A percentile compares a stretch with the other conserved stretches of the same genome.
phyloP scores from a whole-genome alignment of 177 flowering plant genomes.

The Vitis hybrid region DNA sequence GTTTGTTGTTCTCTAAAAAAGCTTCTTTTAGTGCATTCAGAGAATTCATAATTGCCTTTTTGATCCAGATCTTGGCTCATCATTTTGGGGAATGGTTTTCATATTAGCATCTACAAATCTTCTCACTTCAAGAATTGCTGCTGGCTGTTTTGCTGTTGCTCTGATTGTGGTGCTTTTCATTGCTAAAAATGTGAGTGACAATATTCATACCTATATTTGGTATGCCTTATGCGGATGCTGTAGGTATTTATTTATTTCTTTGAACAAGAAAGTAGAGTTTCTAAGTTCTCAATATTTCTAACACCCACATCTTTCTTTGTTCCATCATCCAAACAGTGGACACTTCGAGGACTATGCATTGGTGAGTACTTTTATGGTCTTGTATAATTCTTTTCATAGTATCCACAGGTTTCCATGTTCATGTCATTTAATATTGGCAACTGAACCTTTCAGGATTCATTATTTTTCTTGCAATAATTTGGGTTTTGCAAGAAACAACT shows the following conservation, averaged over 20 bases:
- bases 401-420: not conserved
- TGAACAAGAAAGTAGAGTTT: not conserved
- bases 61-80: slow-evolving; percentile 89
- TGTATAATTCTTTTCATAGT: not conserved
- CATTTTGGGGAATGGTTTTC: slow-evolving; percentile 96
- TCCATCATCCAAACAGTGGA: slow-evolving; percentile 45
- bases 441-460: slow-evolving; percentile 43
- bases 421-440: not conserved
- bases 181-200: slow-evolving; percentile 81
- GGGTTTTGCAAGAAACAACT: slow-evolving; percentile 52
- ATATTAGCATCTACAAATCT: slow-evolving; percentile 91
- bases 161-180: slow-evolving; percentile 84
- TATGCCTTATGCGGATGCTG: not conserved
- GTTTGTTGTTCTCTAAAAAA: not conserved
- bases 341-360: slow-evolving; percentile 65
- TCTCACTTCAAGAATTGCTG: slow-evolving; percentile 84
- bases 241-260: not conserved
- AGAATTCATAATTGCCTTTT: not conserved
- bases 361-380: slow-evolving; percentile 32
- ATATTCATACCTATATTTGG: not conserved
- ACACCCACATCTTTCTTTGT: slow-evolving; percentile 5
- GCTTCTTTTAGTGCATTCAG: slow-evolving; percentile 3
- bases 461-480: slow-evolving; percentile 53
- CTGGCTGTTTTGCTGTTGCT: slow-evolving; percentile 77
- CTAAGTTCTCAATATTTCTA: slow-evolving; percentile 2